phyloP scores from a whole-genome alignment of 2,329 filamentous ascomycete genomes.

The Aspergillus arachidicola region DNA sequence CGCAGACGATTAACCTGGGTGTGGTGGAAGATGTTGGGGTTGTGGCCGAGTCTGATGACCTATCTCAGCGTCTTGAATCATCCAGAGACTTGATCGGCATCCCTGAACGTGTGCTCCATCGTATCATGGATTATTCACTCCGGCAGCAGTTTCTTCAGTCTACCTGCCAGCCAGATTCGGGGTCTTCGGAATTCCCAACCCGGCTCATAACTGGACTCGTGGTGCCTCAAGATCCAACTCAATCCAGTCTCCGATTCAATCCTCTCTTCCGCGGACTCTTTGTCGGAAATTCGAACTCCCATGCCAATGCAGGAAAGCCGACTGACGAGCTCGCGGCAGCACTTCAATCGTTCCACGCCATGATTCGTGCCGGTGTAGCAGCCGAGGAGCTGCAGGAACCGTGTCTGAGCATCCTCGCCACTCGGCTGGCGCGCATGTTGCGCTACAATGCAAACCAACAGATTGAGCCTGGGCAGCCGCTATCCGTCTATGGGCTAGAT shows the following conservation, averaged over 20 bases:
- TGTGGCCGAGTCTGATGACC: slow-evolving; percentile 11
- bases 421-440: slow-evolving; percentile 11
- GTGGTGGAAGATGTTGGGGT: slow-evolving; percentile 34
- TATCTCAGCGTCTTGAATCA: neutral
- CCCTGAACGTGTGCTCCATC: slow-evolving; percentile 5
- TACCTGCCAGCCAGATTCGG: neutral
- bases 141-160: neutral
- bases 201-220: slow-evolving; percentile 11
- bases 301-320: neutral
- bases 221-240: slow-evolving; percentile 8
- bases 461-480: slow-evolving; percentile 11
- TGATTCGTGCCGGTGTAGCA: neutral
- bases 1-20: slow-evolving; percentile 31
- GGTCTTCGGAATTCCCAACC: neutral
- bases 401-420: slow-evolving; percentile 3
- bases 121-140: slow-evolving; percentile 6
- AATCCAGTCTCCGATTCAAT: slow-evolving; percentile 9
- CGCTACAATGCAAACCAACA: slow-evolving; percentile 9
- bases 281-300: neutral
- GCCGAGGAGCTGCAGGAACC: neutral
- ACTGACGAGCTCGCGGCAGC: neutral
- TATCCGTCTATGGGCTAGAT: slow-evolving; percentile 14
- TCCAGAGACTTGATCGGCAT: slow-evolving; percentile 2
- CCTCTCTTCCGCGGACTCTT: slow-evolving; percentile 9
- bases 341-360: neutral